phyloP scores from a whole-genome alignment of 2,329 filamentous ascomycete species.

The Curvularia sp. region DNA sequence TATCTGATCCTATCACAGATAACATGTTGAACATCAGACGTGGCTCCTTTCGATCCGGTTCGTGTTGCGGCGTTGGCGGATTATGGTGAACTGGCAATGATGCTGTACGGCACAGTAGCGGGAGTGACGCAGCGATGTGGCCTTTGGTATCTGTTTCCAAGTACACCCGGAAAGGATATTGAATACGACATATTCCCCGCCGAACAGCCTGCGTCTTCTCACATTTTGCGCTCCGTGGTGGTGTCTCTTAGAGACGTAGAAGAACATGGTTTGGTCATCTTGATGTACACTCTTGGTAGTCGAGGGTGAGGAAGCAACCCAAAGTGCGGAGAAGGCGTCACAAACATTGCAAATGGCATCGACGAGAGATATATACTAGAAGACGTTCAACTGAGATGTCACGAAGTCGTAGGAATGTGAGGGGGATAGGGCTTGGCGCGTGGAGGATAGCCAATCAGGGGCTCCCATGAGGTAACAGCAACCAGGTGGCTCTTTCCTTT shows the following conservation, averaged over 20 bases:
- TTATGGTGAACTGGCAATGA: neutral
- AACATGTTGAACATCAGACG: neutral
- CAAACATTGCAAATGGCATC: neutral
- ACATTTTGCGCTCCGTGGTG: neutral
- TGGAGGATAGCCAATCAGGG: constrained; percentile 17
- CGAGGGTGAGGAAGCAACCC: neutral
- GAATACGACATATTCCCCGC: neutral
- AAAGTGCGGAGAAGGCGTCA: neutral
- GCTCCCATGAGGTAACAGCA: constrained; percentile 26
- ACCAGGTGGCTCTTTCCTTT: constrained; percentile 10
- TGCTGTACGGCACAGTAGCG: neutral
- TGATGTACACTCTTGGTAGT: neutral
- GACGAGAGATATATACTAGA: neutral
- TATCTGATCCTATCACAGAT: neutral
- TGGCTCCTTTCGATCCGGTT: neutral
- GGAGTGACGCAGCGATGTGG: neutral
- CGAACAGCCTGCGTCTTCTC: too few species aligned
- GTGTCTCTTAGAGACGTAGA: neutral
- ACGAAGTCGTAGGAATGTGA: constrained; percentile 18
- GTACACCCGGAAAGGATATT: neutral
- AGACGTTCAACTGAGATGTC: constrained; percentile 1
- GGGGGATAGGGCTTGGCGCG: constrained; percentile 22
- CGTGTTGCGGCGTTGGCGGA: neutral
- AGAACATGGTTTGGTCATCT: neutral
- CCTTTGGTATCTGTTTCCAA: neutral